Percentiles rank a stretch among this genome's conserved stretches.
These are phyloP conservation scores for Kwoniella sp. DNA, from an alignment of 768 basidiomycete genomes.

Conservation along the genomic window DNA sequence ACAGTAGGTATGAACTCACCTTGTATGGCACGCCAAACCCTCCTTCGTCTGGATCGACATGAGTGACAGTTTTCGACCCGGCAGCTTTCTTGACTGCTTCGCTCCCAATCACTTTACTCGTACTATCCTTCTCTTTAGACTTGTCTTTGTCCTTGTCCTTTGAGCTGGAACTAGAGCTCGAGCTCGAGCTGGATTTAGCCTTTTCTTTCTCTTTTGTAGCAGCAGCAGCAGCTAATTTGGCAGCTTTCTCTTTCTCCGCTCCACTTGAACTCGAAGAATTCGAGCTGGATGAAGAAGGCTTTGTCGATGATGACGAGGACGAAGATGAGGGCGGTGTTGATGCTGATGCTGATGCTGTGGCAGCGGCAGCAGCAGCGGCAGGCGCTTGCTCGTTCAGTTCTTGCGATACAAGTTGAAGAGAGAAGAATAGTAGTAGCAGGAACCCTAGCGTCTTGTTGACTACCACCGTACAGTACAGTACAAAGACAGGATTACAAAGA, in stretches of 20 bases:
- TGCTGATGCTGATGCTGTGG: slow-evolving; percentile 3
- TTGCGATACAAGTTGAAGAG: slow-evolving; percentile 45
- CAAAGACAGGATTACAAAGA: too few species aligned
- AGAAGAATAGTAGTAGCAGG: slow-evolving; percentile 42
- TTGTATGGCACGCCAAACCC: slow-evolving; percentile 26
- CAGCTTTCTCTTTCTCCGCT: slow-evolving; percentile 39
- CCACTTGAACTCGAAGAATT: slow-evolving; percentile 5
- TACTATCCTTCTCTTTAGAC: background rate
- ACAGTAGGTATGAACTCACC: slow-evolving; percentile 16
- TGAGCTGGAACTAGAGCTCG: slow-evolving; percentile 16
- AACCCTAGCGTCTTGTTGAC: slow-evolving; percentile 45
- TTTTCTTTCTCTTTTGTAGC: slow-evolving; percentile 20
- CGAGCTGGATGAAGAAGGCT: slow-evolving; percentile 5
- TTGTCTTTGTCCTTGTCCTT: background rate
- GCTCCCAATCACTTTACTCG: slow-evolving; percentile 4
- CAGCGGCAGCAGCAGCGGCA: background rate
- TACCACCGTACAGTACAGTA: slow-evolving; percentile 7
- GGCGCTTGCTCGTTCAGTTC: slow-evolving; percentile 35
- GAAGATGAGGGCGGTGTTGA: slow-evolving; percentile 3
- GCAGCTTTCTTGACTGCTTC: slow-evolving; percentile 38
- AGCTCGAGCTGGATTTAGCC: slow-evolving; percentile 2
- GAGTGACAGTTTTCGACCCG: slow-evolving; percentile 35
- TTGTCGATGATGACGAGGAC: slow-evolving; percentile 6
- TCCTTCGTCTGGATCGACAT: slow-evolving; percentile 17
- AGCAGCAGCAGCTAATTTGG: slow-evolving; percentile 29